Conservation (phyloP, 2,329 filamentous ascomycete genomes). For the Thelonectria rubi region DNA sequence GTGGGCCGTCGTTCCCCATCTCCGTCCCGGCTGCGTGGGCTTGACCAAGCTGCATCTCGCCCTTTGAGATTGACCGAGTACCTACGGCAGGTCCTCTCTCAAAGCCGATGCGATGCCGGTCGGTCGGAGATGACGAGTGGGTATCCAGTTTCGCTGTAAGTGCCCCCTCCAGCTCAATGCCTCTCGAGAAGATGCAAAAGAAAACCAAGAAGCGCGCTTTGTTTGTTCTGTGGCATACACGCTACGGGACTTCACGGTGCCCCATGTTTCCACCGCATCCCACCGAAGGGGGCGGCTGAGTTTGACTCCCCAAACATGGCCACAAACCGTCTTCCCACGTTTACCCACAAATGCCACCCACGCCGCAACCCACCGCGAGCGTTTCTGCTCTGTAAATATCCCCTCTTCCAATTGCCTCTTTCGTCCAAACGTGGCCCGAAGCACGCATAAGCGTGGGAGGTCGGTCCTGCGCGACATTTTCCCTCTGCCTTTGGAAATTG, state of each 20-base stretch:
- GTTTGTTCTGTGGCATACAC: slow-evolving; percentile 17
- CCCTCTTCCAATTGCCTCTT: slow-evolving; percentile 6
- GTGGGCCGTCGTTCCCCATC: slow-evolving; percentile 6
- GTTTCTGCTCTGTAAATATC: not conserved
- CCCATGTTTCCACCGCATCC: slow-evolving; percentile 11
- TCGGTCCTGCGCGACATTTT: slow-evolving; percentile 19
- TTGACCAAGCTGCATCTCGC: not conserved
- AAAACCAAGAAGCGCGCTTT: not conserved
- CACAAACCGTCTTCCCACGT: not conserved
- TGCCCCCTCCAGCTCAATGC: not conserved
- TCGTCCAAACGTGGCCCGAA: not conserved
- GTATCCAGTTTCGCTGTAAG: slow-evolving; percentile 6
- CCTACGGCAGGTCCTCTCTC: not conserved
- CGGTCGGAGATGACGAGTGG: slow-evolving; percentile 42
- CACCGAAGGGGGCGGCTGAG: slow-evolving; percentile 1
- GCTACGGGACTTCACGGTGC: slow-evolving; percentile 35
- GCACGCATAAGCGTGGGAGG: slow-evolving; percentile 8
- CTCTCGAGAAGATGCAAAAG: not conserved
- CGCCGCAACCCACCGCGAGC: not conserved
- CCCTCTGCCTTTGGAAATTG: not conserved
- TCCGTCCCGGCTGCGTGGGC: slow-evolving; percentile 1
- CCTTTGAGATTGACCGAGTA: not conserved
- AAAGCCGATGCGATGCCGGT: slow-evolving; percentile 30
- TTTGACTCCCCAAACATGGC: not conserved
- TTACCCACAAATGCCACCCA: slow-evolving; percentile 2